Evolutionary conservation across 306 rosid species (phyloP), one percentile per base, ranked within the genome.

Genomic region (Dryas alaskensis): DNA sequence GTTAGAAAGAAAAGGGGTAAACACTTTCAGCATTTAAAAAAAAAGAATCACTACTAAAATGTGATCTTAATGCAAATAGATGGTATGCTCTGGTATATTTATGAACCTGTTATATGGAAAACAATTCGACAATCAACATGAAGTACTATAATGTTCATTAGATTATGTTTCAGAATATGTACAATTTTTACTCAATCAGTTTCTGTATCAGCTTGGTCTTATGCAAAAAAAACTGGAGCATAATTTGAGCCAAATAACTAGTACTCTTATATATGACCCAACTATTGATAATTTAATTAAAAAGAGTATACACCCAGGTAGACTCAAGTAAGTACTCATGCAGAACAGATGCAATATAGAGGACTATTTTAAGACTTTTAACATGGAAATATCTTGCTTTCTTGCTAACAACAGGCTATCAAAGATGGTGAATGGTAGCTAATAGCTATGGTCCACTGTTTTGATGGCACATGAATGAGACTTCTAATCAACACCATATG

Each of bases 1-100:
- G 80, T 70, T 76, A 45, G 7, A 65, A 22, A 45, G 54, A 3
- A 22, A 65, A 66, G 2, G 43, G 27, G 70, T 11, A 25, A 46
- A 11, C 31, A 46, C 6, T 45, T 19, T 46, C 14, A 17, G 2
- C n/a, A 5, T 31, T 60, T 22, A 5, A 37, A 60, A 44, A 27
- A 13, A 58, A 10, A 25, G 11, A 25, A 60, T 37, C 19, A 60
- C 46, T 27, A 45, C 45, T 60, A 60, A 5, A 60, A 31, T 60
- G 45, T 60, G n/a, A 60, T 19, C 10, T 31, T 31, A 12, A 10
- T 16, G 13, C 45, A 60, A 31, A 10, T 43, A 8, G 13, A 19
- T 17, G 27, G 4, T 10, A 46, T 45, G 17, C 42, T 11, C 45
- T 51, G 55, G 55, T 46, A 37, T 27, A 60, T 60, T 59, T 37